Evolutionary conservation across 257 asterid species (phyloP), one percentile per base, ranked within the genome.

Genomic region (Orobanche coerulescens): DNA sequence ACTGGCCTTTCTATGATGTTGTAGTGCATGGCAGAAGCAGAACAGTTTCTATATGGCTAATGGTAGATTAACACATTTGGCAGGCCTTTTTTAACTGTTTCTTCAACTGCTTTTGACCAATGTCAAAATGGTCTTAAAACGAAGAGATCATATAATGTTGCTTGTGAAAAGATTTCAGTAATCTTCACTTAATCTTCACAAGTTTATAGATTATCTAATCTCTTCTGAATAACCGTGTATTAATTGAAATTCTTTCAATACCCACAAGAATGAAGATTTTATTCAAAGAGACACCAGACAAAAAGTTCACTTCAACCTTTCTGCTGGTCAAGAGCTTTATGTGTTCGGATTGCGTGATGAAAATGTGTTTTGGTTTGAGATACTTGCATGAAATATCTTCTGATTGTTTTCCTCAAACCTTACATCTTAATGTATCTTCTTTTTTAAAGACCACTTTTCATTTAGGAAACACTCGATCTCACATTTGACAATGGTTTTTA

Each of bases 51-150:
- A 15, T 54, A 12, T 56, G 61, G 12, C 23, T 14, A 34, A 24
- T 8, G 44, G 69, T 23, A 3, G 19, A 28, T 25, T 49, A 61
- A 31, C 55, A 37, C 42, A 25, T 24, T 4, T 15, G 59, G 51
- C 56, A 24, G 9, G 46, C 30, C 23, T 24, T 49, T 48, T 26
- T 58, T 47, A 15, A 37, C 51, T 33, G 37, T 70, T 55, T 26
- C 72, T 56, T 37, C 44, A 42, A 36, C 39, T 37, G 54, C 51
- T 50, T 61, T 36, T 1, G 37, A 54, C 57, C 50, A 61, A 19
- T n/a, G n/a, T n/a, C n/a, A n/a, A n/a, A n/a, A n/a, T n/a, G n/a
- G n/a, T n/a, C n/a, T 23, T 2, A 23, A n/a, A 47, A 13, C 31
- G 23, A 18, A 57, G 22, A 12, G 28, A 34, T 26, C n/a, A n/a